phyloP scores from a whole-genome alignment of 2,329 filamentous ascomycete species.

The Sordariomycetes sp. region DNA sequence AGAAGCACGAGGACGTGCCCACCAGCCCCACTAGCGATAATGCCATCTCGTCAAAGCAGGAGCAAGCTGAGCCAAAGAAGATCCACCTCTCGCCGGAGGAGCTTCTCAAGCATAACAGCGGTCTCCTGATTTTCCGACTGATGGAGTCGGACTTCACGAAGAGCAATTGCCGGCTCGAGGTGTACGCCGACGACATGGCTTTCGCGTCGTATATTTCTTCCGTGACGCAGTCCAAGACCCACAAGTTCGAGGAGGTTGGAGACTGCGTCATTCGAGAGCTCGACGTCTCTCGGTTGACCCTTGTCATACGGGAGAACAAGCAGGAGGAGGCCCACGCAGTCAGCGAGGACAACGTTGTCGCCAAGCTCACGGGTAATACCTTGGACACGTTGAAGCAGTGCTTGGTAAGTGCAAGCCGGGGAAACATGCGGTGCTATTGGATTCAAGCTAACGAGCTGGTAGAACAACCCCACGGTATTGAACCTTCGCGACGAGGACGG shows the following conservation, averaged over 20 bases:
- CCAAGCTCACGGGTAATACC: conserved; percentile 74
- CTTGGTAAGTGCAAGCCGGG: conserved; percentile 40
- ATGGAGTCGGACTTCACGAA: conserved; percentile 78
- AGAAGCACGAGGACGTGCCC: conserved; percentile 4
- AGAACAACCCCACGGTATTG: conserved; percentile 83
- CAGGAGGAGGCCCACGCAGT: conserved; percentile 58
- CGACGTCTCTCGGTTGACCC: conserved; percentile 87
- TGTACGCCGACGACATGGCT: conserved; percentile 87
- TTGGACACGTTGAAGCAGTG: conserved; percentile 79
- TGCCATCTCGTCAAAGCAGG: conserved; percentile 34
- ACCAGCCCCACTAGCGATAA: conserved; percentile 23
- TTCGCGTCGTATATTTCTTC: conserved; percentile 81
- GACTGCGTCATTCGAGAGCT: conserved; percentile 94
- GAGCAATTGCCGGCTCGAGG: conserved; percentile 64
- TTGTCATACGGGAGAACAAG: conserved; percentile 66
- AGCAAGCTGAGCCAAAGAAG: conserved; percentile 47
- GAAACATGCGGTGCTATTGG: background rate
- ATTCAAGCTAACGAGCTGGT: background rate
- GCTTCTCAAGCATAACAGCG: conserved; percentile 74
- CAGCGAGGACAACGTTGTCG: conserved; percentile 62
- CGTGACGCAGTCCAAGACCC: conserved; percentile 53
- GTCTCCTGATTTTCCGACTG: conserved; percentile 86
- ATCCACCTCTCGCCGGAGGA: conserved; percentile 68
- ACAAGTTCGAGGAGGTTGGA: conserved; percentile 81
- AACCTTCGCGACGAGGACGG: conserved; percentile 69